Base-by-base conservation (phyloP, 768 basidiomycete species). In the Russula vinacea region DNA sequence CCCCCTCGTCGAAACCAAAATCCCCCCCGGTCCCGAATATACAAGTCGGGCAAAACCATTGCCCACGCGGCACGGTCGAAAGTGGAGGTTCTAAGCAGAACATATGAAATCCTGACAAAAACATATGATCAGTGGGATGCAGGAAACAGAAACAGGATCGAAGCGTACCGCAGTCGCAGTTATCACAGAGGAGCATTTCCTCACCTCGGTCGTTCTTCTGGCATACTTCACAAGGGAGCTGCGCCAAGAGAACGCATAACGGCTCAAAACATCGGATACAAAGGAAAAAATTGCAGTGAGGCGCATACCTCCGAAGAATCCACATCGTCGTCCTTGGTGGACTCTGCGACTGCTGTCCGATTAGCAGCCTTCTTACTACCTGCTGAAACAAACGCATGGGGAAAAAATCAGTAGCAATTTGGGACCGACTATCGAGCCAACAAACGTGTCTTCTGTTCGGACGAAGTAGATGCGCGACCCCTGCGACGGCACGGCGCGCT, bases 1-100 rank as follows among this genome's bases (percentile, higher is more conserved):
- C 89, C 45, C 97, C 97, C 71, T 98, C 95, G 70, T 98, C 97
- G 71, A 98, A 99, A 35, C 97, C 97, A 70, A 92, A 99, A 76
- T 98, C 97, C 57, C 91, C 91, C 13, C 96, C 95, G 0, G 92
- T 95, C 44, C 87, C 89, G 45, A 94, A 82, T 24, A 99, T 79
- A 73, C 97, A 99, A 3, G 87, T 86, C 70, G 89, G 90, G 74
- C 97, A 99, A 73, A 86, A 98, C 96, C 96, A 99, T 68, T 96
- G 88, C 45, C 94, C 93, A 71, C 89, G 90, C 2, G 97, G 97
- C 60, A 99, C 90, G 2, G 81, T 77, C 10, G 81, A 76, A 58
- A 98, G 78, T 22, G 95, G 95, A 14, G 97, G 97, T 71, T 94
- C 90, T 62, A 99, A 87, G 73, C 97, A 99, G 74, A 90, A 94